A percentile compares a stretch with the other conserved stretches of the same genome.
Conservation (phyloP, 805 yeast species). For the Sugiyamaella floridensis region DNA sequence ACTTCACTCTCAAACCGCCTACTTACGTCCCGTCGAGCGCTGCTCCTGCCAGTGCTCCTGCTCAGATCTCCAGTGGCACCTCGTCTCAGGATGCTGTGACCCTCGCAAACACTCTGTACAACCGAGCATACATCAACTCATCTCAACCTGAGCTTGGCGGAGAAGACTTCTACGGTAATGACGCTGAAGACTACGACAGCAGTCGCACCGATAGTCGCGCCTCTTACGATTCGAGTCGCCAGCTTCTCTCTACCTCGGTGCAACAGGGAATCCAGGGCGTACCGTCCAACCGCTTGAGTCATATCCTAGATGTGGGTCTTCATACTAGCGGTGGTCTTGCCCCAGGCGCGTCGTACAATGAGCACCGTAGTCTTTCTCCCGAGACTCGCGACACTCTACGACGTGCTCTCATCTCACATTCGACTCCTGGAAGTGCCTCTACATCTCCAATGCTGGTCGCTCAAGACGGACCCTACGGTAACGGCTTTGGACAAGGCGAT, state of each 20-base stretch:
- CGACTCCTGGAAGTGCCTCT: slow-evolving; percentile 5
- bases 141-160: slow-evolving; percentile 7
- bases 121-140: slow-evolving; percentile 3
- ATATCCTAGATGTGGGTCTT: slow-evolving; percentile 25
- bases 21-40: background rate
- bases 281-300: slow-evolving; percentile 3
- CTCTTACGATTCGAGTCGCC: background rate
- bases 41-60: background rate
- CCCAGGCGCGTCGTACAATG: slow-evolving; percentile 25
- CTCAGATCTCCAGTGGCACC: too few species aligned
- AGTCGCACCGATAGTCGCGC: background rate
- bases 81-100: slow-evolving; percentile 1
- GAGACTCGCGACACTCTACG: background rate
- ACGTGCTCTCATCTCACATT: background rate
- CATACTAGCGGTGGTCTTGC: slow-evolving; percentile 29
- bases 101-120: slow-evolving; percentile 5
- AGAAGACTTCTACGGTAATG: slow-evolving; percentile 6
- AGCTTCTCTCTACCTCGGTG: slow-evolving; percentile 4
- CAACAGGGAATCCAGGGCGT: slow-evolving; percentile 3
- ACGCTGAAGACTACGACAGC: slow-evolving; percentile 1
- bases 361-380: background rate
- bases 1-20: slow-evolving; percentile 5
- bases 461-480: slow-evolving; percentile 5
- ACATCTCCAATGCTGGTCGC: slow-evolving; percentile 1
- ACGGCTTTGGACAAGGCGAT: slow-evolving; percentile 14